Percentiles rank a stretch among this genome's conserved stretches.
These are phyloP conservation scores for Fusarium multiceps DNA, from an alignment of 2,329 filamentous ascomycete genomes.

Conservation along the genomic window DNA sequence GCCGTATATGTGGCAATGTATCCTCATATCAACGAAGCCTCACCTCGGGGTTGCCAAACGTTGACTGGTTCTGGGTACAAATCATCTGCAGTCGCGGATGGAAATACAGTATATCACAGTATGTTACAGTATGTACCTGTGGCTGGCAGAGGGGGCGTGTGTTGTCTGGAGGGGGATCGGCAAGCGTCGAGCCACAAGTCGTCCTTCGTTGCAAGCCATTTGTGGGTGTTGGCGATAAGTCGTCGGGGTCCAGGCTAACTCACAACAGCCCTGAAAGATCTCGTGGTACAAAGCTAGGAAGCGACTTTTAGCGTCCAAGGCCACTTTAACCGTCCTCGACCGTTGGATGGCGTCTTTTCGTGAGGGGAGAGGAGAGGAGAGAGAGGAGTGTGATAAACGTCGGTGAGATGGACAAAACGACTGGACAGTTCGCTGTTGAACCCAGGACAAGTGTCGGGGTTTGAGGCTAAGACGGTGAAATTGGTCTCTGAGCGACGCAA, in stretches of 20 bases:
- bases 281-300: conserved; percentile 23
- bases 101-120: not conserved
- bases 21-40: not conserved
- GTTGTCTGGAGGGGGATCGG: conserved; percentile 37
- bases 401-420: conserved; percentile 18
- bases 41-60: not conserved
- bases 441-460: not conserved
- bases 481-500: not conserved
- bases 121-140: conserved; percentile 2
- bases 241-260: conserved; percentile 5
- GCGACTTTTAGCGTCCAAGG: conserved; percentile 12
- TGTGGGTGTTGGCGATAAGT: conserved; percentile 23
- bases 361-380: not conserved
- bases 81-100: not conserved
- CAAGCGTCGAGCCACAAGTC: conserved; percentile 46
- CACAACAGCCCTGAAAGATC: conserved; percentile 10
- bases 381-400: conserved; percentile 21
- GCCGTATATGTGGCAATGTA: conserved; percentile 28
- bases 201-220: conserved; percentile 33
- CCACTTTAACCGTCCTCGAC: conserved; percentile 3
- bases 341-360: conserved; percentile 5
- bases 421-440: not conserved
- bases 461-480: not conserved
- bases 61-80: conserved; percentile 32
- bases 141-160: conserved; percentile 35